phyloP scores from a whole-genome alignment of 2,329 filamentous ascomycete species.

The Arachnomyces sp. region DNA sequence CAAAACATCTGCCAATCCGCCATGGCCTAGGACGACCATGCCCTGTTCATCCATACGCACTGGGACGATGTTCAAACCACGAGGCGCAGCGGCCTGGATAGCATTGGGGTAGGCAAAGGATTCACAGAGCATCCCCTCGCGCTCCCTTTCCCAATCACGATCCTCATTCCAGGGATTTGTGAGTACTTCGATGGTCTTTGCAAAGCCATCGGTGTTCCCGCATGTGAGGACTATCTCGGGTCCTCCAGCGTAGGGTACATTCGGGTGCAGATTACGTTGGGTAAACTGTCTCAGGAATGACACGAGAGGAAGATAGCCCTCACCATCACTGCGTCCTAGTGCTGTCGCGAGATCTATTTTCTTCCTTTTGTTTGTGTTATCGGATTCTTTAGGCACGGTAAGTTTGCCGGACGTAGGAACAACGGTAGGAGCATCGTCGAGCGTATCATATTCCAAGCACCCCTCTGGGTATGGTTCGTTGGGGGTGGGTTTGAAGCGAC shows the following conservation, averaged over 20 bases:
- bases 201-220: slow-evolving; percentile 77
- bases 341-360: slow-evolving; percentile 76
- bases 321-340: slow-evolving; percentile 76
- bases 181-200: slow-evolving; percentile 67
- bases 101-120: slow-evolving; percentile 74
- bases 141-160: slow-evolving; percentile 56
- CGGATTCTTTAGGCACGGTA: slow-evolving; percentile 61
- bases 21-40: slow-evolving; percentile 65
- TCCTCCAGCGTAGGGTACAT: slow-evolving; percentile 67
- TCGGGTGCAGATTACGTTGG: slow-evolving; percentile 67
- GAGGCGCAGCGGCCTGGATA: slow-evolving; percentile 56
- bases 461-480: slow-evolving; percentile 48
- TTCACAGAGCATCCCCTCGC: slow-evolving; percentile 73
- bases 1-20: slow-evolving; percentile 68
- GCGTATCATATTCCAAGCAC: slow-evolving; percentile 28
- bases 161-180: slow-evolving; percentile 66
- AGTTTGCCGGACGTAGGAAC: slow-evolving; percentile 42
- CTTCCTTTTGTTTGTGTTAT: slow-evolving; percentile 49
- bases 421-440: slow-evolving; percentile 26
- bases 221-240: slow-evolving; percentile 71
- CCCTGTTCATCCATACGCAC: slow-evolving; percentile 71
- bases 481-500: slow-evolving; percentile 64
- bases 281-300: slow-evolving; percentile 73
- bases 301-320: slow-evolving; percentile 71
- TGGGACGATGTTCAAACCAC: slow-evolving; percentile 63